Percentiles rank a stretch among this genome's conserved stretches.
phyloP scores from a whole-genome alignment of 2,329 filamentous ascomycete genomes.

The Geosmithia putterillii region DNA sequence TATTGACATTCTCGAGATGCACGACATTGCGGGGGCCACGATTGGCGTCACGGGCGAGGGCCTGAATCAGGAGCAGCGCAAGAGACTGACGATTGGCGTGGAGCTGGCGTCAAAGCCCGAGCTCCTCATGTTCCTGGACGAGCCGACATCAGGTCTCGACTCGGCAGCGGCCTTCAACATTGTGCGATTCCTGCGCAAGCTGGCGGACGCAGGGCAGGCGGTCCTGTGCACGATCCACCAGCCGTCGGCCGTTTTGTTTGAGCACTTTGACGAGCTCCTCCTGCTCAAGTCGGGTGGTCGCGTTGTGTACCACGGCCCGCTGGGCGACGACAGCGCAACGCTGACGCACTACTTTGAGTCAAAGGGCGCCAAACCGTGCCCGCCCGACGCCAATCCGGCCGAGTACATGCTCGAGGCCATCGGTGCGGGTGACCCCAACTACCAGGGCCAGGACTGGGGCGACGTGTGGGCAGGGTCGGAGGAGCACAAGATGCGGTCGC shows the following conservation, averaged over 20 bases:
- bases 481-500: slow-evolving; percentile 29
- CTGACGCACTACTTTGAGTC: slow-evolving; percentile 40
- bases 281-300: slow-evolving; percentile 40
- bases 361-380: slow-evolving; percentile 34
- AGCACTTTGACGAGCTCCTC: slow-evolving; percentile 43
- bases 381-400: slow-evolving; percentile 35
- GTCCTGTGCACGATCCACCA: slow-evolving; percentile 51
- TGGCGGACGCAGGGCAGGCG: slow-evolving; percentile 46
- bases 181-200: slow-evolving; percentile 46
- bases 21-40: slow-evolving; percentile 51
- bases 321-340: slow-evolving; percentile 33
- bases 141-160: slow-evolving; percentile 46
- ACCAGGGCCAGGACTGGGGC: slow-evolving; percentile 48
- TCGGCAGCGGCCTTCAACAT: slow-evolving; percentile 48
- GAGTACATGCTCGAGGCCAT: slow-evolving; percentile 46
- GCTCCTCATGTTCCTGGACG: slow-evolving; percentile 53
- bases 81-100: slow-evolving; percentile 42
- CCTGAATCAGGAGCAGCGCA: slow-evolving; percentile 46
- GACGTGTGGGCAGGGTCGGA: slow-evolving; percentile 45
- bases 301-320: slow-evolving; percentile 40
- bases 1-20: slow-evolving; percentile 57
- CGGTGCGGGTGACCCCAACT: slow-evolving; percentile 50
- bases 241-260: slow-evolving; percentile 41
- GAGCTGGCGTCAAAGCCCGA: slow-evolving; percentile 45
- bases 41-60: slow-evolving; percentile 49